A percentile compares a stretch with the other conserved stretches of the same genome.
Evolutionary conservation across 257 asterid species (phyloP).

Genomic region (Nicotiana tabacum): DNA sequence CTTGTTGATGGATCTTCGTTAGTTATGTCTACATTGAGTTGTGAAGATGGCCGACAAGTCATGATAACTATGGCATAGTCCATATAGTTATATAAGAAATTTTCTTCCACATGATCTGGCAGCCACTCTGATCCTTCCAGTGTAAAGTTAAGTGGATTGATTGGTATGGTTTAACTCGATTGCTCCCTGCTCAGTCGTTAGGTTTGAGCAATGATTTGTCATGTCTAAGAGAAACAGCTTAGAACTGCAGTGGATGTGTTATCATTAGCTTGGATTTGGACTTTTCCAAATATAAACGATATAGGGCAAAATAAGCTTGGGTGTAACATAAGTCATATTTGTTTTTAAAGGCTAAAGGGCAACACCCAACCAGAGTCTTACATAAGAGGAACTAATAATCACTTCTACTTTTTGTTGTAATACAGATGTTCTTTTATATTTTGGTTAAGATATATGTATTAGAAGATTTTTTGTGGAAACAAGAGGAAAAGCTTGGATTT

Average conservation of each 20-base stretch:
- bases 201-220: background rate
- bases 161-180: background rate
- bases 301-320: background rate
- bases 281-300: background rate
- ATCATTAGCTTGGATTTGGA: background rate
- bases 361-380: background rate
- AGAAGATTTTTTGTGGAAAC: background rate
- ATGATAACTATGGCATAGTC: background rate
- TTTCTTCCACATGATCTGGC: slow-evolving; percentile 8
- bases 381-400: background rate
- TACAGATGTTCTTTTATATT: background rate
- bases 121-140: background rate
- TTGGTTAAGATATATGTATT: background rate
- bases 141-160: background rate
- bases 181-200: background rate
- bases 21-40: background rate
- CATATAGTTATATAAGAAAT: background rate
- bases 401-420: background rate
- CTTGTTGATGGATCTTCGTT: background rate
- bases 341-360: background rate
- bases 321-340: background rate
- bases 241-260: background rate
- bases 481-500: background rate
- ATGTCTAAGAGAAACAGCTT: background rate
- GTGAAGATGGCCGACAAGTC: background rate